These are phyloP conservation scores for Kluyveromyces marxianus DNA, from an alignment of 1,139 yeast genomes.

Conservation along the genomic window DNA sequence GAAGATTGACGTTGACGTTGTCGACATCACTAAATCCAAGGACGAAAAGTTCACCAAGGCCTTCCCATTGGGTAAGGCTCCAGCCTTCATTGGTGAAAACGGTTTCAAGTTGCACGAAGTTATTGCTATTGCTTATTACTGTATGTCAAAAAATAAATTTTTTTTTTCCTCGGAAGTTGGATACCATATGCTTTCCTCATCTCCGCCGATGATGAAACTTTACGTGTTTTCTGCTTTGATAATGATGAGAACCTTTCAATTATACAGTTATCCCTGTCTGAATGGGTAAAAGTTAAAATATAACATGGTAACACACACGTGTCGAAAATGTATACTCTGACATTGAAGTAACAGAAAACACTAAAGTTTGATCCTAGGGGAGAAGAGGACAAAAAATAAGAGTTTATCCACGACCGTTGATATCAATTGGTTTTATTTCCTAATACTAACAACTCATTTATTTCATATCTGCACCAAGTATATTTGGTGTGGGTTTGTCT, in stretches of 20 bases:
- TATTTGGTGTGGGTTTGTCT: background rate
- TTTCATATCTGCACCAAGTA: background rate
- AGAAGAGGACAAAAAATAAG: background rate
- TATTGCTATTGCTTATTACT: conserved; percentile 51
- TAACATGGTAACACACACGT: conserved; percentile 17
- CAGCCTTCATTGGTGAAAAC: conserved; percentile 71
- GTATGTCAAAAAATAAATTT: conserved; percentile 7
- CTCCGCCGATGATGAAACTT: background rate
- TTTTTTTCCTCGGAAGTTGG: background rate
- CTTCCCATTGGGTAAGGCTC: conserved; percentile 67
- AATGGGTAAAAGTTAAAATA: conserved; percentile 16
- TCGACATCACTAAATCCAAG: conserved; percentile 22
- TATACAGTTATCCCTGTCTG: conserved; percentile 29
- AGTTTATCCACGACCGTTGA: no score
- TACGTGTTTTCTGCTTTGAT: conserved; percentile 3
- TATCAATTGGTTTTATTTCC: background rate
- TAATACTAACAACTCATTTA: conserved; percentile 10
- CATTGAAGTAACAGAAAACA: background rate
- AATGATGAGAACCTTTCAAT: conserved; percentile 23
- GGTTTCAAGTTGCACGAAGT: conserved; percentile 71
- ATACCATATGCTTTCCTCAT: background rate
- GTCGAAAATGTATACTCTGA: conserved; percentile 23
- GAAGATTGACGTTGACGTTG: conserved; percentile 58
- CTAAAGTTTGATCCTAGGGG: background rate
- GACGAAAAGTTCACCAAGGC: conserved; percentile 39